Conservation (phyloP, 768 basidiomycete species). For the Leccinellum luteum region DNA sequence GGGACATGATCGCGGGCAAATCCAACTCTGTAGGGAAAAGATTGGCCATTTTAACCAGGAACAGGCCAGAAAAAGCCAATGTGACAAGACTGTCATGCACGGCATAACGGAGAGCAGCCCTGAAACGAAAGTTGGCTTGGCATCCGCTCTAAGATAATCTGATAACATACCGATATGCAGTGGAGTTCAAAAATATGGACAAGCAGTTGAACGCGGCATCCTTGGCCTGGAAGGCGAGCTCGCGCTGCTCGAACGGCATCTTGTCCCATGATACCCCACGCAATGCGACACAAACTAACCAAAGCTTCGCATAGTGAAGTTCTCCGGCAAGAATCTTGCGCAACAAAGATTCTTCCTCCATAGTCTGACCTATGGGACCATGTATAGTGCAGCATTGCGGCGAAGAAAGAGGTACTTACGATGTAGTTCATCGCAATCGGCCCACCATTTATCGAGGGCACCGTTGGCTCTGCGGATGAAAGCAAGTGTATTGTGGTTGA, state of each 20-base stretch:
- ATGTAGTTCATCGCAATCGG: slow-evolving; percentile 84
- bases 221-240: slow-evolving; percentile 93
- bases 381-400: slow-evolving; percentile 6
- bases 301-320: slow-evolving; percentile 89
- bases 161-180: slow-evolving; percentile 68
- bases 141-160: neutral
- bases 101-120: slow-evolving; percentile 87
- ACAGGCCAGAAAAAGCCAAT: slow-evolving; percentile 87
- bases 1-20: slow-evolving; percentile 66
- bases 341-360: slow-evolving; percentile 83
- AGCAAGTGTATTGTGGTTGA: slow-evolving; percentile 79
- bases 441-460: slow-evolving; percentile 90
- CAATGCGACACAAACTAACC: slow-evolving; percentile 91
- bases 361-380: slow-evolving; percentile 53
- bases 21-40: slow-evolving; percentile 87
- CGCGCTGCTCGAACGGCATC: slow-evolving; percentile 93
- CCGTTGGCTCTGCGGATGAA: slow-evolving; percentile 85
- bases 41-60: slow-evolving; percentile 92
- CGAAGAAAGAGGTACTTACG: slow-evolving; percentile 37
- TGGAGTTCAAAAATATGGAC: slow-evolving; percentile 77
- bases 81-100: slow-evolving; percentile 93
- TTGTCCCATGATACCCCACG: slow-evolving; percentile 94
- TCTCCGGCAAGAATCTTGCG: slow-evolving; percentile 88
- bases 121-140: slow-evolving; percentile 27
- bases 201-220: slow-evolving; percentile 87